Conservation (phyloP, 805 yeast species). For the Candida insectorum region DNA sequence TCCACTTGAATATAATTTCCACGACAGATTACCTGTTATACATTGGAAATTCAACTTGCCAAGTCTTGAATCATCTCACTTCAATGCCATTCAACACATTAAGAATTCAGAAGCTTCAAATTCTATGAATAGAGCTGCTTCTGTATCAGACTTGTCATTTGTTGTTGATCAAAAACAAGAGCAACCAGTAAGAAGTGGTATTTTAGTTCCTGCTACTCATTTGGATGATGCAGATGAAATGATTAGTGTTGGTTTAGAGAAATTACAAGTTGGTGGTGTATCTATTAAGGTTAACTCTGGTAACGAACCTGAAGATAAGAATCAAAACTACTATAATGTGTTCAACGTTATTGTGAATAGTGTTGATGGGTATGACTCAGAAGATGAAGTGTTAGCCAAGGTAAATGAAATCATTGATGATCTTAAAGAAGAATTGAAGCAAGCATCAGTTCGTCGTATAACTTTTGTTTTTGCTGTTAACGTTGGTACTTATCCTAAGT, state of each 20-base stretch:
- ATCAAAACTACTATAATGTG: constrained; percentile 62
- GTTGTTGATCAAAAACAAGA: constrained; percentile 68
- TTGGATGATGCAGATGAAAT: constrained; percentile 89
- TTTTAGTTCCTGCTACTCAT: constrained; percentile 74
- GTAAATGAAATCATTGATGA: constrained; percentile 65
- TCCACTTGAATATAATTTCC: constrained; percentile 60
- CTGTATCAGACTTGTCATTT: constrained; percentile 88
- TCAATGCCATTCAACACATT: constrained; percentile 61
- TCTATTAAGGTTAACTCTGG: constrained; percentile 17
- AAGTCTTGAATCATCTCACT: constrained; percentile 64
- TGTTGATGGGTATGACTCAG: constrained; percentile 70
- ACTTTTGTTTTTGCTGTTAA: constrained; percentile 84
- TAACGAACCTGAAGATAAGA: constrained; percentile 22
- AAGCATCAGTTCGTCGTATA: constrained; percentile 82
- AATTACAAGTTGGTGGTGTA: constrained; percentile 46
- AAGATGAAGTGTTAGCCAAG: constrained; percentile 61
- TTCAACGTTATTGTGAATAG: constrained; percentile 75
- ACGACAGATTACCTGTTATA: constrained; percentile 61
- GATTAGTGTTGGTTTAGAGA: constrained; percentile 69
- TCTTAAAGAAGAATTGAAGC: constrained; percentile 63
- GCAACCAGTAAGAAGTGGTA: constrained; percentile 77
- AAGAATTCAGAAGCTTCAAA: constrained; percentile 34
- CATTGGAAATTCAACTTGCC: constrained; percentile 91
- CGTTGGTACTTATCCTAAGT: constrained; percentile 88
- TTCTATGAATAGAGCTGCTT: constrained; percentile 76